A percentile compares a stretch with the other conserved stretches of the same genome.
phyloP scores from a whole-genome alignment of 1,284 basidiomycete species.

The Papiliotrema nemorosa region DNA sequence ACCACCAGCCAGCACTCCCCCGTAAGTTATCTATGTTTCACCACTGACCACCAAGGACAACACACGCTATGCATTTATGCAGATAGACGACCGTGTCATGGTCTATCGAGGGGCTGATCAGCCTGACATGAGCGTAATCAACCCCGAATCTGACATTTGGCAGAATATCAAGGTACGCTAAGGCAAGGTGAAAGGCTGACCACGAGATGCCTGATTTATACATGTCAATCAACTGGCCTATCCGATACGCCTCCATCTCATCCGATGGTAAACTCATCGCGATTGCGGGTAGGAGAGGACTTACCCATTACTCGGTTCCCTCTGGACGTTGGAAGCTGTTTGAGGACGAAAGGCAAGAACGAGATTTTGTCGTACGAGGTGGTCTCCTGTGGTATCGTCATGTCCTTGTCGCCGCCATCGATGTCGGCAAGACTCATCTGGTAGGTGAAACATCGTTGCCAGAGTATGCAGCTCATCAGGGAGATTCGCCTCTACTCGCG shows the following conservation, averaged over 20 bases:
- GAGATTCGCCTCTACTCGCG: conserved; percentile 90
- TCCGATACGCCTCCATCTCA: conserved; percentile 87
- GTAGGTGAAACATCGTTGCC: conserved; percentile 51
- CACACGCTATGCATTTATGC: conserved; percentile 80
- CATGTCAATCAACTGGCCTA: conserved; percentile 88
- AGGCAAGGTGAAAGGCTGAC: background rate
- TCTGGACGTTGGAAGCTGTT: conserved; percentile 97
- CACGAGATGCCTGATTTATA: conserved; percentile 73
- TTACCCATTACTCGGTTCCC: conserved; percentile 88
- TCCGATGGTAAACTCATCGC: conserved; percentile 88
- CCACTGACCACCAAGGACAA: conserved; percentile 29
- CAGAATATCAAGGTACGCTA: conserved; percentile 76
- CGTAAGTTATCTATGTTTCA: conserved; percentile 50
- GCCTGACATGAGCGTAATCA: conserved; percentile 96
- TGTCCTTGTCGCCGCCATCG: conserved; percentile 86
- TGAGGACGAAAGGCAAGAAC: conserved; percentile 77
- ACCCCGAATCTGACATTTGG: conserved; percentile 98
- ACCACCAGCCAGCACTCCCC: conserved; percentile 88
- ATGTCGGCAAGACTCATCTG: conserved; percentile 72
- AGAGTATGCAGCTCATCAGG: no score
- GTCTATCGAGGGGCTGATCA: conserved; percentile 97
- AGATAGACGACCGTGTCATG: conserved; percentile 88
- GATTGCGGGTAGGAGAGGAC: conserved; percentile 83
- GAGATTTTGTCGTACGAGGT: conserved; percentile 81
- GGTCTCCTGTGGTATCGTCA: conserved; percentile 97